Evolutionary conservation across 108 stramenopile genomes (phyloP).

Genomic region (Nitzschia inconspicua): DNA sequence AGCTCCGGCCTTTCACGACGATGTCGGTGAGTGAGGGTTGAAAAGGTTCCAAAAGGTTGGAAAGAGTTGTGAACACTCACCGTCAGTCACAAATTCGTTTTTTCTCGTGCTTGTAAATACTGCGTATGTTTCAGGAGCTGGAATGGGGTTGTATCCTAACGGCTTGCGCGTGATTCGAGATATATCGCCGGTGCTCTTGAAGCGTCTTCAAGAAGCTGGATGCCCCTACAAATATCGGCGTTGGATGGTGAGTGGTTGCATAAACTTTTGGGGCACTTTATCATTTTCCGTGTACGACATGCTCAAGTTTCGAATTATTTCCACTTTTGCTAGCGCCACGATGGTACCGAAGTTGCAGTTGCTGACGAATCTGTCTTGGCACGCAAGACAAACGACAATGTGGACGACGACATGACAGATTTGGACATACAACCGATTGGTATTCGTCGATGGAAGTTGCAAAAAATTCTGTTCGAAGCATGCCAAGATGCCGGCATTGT

Average conservation of each 20-base stretch:
- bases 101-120: too few species aligned
- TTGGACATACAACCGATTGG: slow-evolving; percentile 48
- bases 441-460: slow-evolving; percentile 66
- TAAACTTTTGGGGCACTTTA: too few species aligned
- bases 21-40: too few species aligned
- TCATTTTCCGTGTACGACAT: too few species aligned
- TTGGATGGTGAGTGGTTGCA: too few species aligned
- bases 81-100: too few species aligned
- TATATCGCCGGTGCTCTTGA: slow-evolving; percentile 32
- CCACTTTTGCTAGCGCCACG: slow-evolving; percentile 56
- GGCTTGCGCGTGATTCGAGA: slow-evolving; percentile 59
- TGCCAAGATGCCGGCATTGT: slow-evolving; percentile 32
- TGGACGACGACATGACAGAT: neutral
- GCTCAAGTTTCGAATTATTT: too few species aligned
- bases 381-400: slow-evolving; percentile 21
- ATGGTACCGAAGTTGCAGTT: slow-evolving; percentile 58
- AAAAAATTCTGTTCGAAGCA: slow-evolving; percentile 52
- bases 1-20: slow-evolving; percentile 24
- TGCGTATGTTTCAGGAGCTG: too few species aligned
- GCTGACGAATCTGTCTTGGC: slow-evolving; percentile 48
- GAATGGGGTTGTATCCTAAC: slow-evolving; percentile 67
- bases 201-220: slow-evolving; percentile 39
- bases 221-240: slow-evolving; percentile 54
- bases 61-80: too few species aligned
- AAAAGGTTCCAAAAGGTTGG: too few species aligned